Base-by-base conservation (phyloP, 2,329 filamentous ascomycete species). In the Colletotrichum simmondsii region DNA sequence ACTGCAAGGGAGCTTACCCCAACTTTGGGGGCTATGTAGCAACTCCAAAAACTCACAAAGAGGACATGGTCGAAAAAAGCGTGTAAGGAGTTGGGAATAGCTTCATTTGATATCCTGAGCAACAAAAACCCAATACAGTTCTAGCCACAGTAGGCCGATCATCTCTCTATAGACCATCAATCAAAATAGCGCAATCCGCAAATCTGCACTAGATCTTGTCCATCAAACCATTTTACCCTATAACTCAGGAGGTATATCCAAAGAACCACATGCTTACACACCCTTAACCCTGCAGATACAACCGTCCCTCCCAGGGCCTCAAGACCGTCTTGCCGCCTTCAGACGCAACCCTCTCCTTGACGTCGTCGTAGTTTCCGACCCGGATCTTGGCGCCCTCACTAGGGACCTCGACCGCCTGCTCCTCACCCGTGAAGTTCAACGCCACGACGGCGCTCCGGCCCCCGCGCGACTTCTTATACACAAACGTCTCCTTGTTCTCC, bases 401-500 rank as follows among this genome's bases (percentile, higher is more conserved):
- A 0, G 79, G 78, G 3, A 72, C 10, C 4, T 42, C 46, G 72
- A 79, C 79, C 1, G 53, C 37, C 74, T 84, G 82, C 57, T 78
- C 77, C 19, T 79, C 75, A 14, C 77, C 77, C 1, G 82, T 83
- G 49, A 86, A 86, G 70, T 85, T 85, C 19, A 84, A 61, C 4
- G 77, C 80, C 4, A 84, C 79, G 10, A 84, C 65, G 3, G 80
- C 80, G 60, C 71, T 79, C 24, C 78, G 71, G 10, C 75, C 75
- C 3, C 73, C 76, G 46, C 76, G 73, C 10, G 64, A 80, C 81
- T 88, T 87, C 42, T 79, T 79, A 77, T 85, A 88, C 3, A 85
- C 77, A 75, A 87, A 87, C 0, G 83, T 84, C 66, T 82, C 68
- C 70, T 85, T 80, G 57, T 85, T 81, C n/a, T 85, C 83, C 22